phyloP scores from a whole-genome alignment of 2,329 filamentous ascomycete species.

The Xylaria sp. region DNA sequence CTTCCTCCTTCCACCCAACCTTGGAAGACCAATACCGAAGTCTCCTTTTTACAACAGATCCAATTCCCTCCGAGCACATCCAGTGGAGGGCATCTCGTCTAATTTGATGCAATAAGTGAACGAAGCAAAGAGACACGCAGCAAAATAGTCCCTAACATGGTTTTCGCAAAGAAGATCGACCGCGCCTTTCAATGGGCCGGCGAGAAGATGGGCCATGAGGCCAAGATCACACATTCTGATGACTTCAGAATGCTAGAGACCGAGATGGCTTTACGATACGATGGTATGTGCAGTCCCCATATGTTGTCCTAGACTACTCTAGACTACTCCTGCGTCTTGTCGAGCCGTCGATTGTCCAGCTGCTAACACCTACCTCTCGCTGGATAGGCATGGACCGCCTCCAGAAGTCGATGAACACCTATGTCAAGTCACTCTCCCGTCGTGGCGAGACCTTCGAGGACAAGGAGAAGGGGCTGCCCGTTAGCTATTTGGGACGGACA shows the following conservation, averaged over 20 bases:
- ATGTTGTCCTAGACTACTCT: background rate
- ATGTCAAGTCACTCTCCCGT: constrained; percentile 88
- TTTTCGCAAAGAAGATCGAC: constrained; percentile 85
- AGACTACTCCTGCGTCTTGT: background rate
- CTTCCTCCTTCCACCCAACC: background rate
- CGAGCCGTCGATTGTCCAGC: constrained; percentile 5
- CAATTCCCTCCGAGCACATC: background rate
- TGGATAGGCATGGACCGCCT: constrained; percentile 84
- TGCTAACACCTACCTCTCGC: constrained; percentile 17
- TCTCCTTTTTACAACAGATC: constrained; percentile 3
- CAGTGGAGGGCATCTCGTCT: background rate
- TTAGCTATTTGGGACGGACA: constrained; percentile 80
- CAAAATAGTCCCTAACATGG: constrained; percentile 53
- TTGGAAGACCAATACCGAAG: constrained; percentile 24
- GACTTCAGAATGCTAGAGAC: constrained; percentile 90
- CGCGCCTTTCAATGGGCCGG: constrained; percentile 98
- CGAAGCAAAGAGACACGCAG: background rate
- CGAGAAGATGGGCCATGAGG: constrained; percentile 93
- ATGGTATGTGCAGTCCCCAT: too few species aligned
- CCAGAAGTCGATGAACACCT: constrained; percentile 84
- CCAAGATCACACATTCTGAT: constrained; percentile 86
- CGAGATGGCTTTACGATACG: constrained; percentile 89
- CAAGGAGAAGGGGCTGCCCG: constrained; percentile 85
- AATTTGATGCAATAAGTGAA: constrained; percentile 25
- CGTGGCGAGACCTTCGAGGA: constrained; percentile 83